Evolutionary conservation across 208 protist genomes (phyloP).

Genomic region (Leishmania braziliensis): DNA sequence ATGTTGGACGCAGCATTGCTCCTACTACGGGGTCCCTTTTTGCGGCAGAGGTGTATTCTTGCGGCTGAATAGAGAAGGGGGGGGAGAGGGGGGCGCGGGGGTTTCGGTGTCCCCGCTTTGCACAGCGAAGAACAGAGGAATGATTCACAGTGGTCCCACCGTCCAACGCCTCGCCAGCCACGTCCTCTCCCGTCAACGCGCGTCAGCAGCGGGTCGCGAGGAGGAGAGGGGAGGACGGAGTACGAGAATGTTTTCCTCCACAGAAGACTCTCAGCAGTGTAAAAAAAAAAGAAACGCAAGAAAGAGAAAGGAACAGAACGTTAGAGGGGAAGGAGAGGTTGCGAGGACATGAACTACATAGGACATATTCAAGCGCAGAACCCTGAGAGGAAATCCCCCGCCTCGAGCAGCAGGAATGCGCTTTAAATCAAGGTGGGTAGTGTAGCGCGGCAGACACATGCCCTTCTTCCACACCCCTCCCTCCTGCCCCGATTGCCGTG

Average conservation of each 20-base stretch:
- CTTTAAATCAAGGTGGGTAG: neutral
- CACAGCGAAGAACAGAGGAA: no score
- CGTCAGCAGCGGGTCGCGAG: neutral
- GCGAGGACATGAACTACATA: neutral
- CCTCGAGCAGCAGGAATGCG: neutral
- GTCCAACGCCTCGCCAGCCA: neutral
- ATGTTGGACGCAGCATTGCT: slow-evolving; percentile 41
- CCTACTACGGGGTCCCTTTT: neutral
- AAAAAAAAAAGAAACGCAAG: neutral
- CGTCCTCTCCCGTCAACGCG: neutral
- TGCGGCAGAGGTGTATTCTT: neutral
- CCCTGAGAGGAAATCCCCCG: neutral
- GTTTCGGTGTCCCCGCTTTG: neutral
- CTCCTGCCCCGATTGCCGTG: neutral
- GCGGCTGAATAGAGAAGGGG: neutral
- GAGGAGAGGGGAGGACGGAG: neutral
- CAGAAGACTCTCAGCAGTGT: neutral
- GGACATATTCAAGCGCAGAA: neutral
- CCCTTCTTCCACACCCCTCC: neutral
- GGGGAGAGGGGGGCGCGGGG: neutral
- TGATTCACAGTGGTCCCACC: neutral
- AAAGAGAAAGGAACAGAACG: neutral
- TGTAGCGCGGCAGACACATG: neutral
- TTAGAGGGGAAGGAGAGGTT: neutral
- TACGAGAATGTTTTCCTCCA: neutral